Percentiles rank a stretch among this genome's conserved stretches.
Conservation (phyloP, 768 basidiomycete genomes). For the Mycena vulgaris region DNA sequence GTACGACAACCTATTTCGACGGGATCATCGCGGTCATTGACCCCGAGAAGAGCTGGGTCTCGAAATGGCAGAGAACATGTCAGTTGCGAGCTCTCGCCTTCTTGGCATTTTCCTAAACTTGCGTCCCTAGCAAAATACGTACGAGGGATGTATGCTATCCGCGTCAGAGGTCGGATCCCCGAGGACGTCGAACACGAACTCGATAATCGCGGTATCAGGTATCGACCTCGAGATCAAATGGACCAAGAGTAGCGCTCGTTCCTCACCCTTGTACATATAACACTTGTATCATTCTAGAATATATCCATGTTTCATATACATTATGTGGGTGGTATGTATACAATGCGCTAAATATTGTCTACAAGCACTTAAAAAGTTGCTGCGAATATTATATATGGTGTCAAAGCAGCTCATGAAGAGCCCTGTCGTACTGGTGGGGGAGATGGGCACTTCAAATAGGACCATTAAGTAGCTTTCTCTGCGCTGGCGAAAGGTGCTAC, state of each 20-base stretch:
- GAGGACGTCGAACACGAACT: conserved; percentile 90
- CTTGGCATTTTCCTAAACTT: conserved; percentile 21
- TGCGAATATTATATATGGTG: not conserved
- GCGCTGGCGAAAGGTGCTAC: conserved; percentile 41
- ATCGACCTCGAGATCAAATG: conserved; percentile 87
- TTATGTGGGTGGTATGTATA: conserved; percentile 26
- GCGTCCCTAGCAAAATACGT: conserved; percentile 82
- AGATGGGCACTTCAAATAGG: conserved; percentile 72
- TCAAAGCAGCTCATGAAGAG: conserved; percentile 78
- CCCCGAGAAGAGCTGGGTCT: conserved; percentile 94
- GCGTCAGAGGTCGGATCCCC: conserved; percentile 88
- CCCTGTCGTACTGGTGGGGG: conserved; percentile 86
- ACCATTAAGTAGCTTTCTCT: not conserved
- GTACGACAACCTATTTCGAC: conserved; percentile 95
- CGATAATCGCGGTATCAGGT: conserved; percentile 82
- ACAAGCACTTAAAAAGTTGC: not conserved
- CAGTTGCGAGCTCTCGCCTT: conserved; percentile 47
- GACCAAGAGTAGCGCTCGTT: conserved; percentile 70
- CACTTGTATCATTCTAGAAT: conserved; percentile 20
- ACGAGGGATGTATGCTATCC: conserved; percentile 93
- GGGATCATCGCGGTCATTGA: conserved; percentile 91
- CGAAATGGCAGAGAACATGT: conserved; percentile 96
- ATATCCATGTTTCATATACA: conserved; percentile 17
- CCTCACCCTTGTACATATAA: not conserved
- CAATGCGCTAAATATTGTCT: conserved; percentile 14